phyloP scores from a whole-genome alignment of 208 protist species.

The Acanthamoeba royreba region DNA sequence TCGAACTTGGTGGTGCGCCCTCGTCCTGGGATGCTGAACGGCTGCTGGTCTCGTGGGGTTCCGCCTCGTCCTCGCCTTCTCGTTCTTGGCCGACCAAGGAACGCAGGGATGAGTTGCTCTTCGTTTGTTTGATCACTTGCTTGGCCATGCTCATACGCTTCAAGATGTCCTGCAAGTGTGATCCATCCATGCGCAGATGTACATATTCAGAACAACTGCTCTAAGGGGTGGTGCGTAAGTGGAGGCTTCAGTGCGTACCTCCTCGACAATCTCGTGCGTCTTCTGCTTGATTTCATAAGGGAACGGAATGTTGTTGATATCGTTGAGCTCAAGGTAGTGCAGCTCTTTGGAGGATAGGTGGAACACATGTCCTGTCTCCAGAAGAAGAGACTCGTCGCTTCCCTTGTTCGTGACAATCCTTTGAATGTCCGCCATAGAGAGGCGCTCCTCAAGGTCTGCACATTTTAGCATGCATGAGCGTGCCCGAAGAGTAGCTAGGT shows the following conservation, averaged over 20 bases:
- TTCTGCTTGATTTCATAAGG: constrained; percentile 34
- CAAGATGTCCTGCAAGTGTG: background rate
- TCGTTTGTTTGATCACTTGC: background rate
- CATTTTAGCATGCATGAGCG: too few species aligned
- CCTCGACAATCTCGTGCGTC: background rate
- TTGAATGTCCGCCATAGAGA: constrained; percentile 13
- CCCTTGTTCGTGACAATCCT: background rate
- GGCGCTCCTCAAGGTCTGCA: constrained; percentile 20
- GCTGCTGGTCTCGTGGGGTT: background rate
- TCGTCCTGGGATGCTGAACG: background rate
- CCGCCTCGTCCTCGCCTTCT: background rate
- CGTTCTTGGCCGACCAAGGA: background rate
- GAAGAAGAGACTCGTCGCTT: background rate
- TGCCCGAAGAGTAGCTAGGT: too few species aligned
- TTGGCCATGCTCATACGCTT: background rate
- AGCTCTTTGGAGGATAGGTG: background rate
- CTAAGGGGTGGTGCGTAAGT: background rate
- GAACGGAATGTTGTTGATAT: constrained; percentile 24
- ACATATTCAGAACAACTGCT: background rate
- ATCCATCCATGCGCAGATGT: background rate
- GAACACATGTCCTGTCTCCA: background rate
- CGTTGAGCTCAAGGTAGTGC: constrained; percentile 47
- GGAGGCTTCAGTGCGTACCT: background rate
- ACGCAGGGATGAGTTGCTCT: background rate
- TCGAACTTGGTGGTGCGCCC: background rate